Base-by-base conservation (phyloP, 306 rosid genomes). In the Rubus parviflorus region DNA sequence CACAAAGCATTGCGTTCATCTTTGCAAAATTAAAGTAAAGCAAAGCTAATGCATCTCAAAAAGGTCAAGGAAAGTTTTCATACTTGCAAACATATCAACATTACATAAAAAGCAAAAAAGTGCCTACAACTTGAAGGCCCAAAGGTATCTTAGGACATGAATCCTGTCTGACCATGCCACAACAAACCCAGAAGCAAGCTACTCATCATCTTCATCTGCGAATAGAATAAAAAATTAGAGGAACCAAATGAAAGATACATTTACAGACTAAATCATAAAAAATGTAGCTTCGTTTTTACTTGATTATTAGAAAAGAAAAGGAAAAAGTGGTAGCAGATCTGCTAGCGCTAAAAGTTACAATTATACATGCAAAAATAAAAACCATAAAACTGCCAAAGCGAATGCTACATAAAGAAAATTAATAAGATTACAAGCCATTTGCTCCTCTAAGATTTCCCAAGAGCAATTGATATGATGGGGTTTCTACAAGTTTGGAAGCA, bases 181-280 rank as follows among this genome's bases (percentile, higher is more conserved):
- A 65, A 68, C 73, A 79, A 81, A 49, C 68, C 40, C 71, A 48
- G 53, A 64, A 17, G 57, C 65, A 77, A 77, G 77, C 79, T 83
- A 88, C 9, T 83, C 89, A 12, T 91, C 94, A 64, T 88, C 96
- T 82, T 65, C 93, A 65, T 88, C 94, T 89, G 91, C 81, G 80
- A 75, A 61, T 57, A 72, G 79, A 17, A 80, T 62, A 70, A 63
- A 77, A 76, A 41, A 73, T 45, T 69, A 62, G 57, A 38, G 35
- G 23, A 17, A 8, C 38, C 5, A 3, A 17, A 22, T n/a, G 54
- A 74, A 16, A 16, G 46, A 58, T 58, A 60, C 4, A 38, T 5
- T 5, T 58, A 17, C 17, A 20, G 3, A 58, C 13, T 73, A 56
- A 42, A 45, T 15, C 16, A 43, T 0, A 8, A 16, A 1, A 43